A percentile compares a stretch with the other conserved stretches of the same genome.
phyloP scores from a whole-genome alignment of 495 filamentous ascomycete genomes.

The Cercophora sp. region DNA sequence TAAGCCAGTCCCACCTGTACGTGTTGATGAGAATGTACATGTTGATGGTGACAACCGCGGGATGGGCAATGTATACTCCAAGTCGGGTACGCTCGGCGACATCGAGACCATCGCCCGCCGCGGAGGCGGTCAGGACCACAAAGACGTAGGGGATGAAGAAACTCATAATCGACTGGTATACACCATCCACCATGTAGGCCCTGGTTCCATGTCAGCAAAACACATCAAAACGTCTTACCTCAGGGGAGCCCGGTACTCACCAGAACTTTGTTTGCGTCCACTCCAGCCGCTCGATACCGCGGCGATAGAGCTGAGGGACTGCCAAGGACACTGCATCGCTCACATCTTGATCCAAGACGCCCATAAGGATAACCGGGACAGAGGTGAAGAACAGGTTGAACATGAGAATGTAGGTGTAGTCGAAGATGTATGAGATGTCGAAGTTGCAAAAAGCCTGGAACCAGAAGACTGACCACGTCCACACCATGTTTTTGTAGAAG shows the following conservation, averaged over 20 bases:
- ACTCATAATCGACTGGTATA: conserved; percentile 88
- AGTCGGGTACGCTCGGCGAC: conserved; percentile 75
- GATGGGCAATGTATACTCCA: conserved; percentile 75
- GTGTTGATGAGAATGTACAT: conserved; percentile 92
- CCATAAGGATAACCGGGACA: conserved; percentile 91
- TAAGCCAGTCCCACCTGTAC: conserved; percentile 97
- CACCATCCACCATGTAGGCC: conserved; percentile 91
- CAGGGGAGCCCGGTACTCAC: conserved; percentile 46
- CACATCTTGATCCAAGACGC: conserved; percentile 96
- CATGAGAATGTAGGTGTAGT: conserved; percentile 94
- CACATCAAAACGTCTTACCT: neutral
- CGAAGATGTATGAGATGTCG: conserved; percentile 92
- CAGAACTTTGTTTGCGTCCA: conserved; percentile 98
- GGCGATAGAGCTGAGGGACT: conserved; percentile 91
- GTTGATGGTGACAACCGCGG: conserved; percentile 82
- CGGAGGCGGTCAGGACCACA: conserved; percentile 63
- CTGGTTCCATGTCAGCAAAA: conserved; percentile 40
- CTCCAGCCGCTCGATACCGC: conserved; percentile 93
- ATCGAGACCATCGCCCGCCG: conserved; percentile 62
- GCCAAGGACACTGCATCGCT: conserved; percentile 88
- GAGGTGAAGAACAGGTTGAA: conserved; percentile 98
- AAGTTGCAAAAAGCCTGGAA: conserved; percentile 94
- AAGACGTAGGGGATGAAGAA: conserved; percentile 90
- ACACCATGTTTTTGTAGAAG: conserved; percentile 99
- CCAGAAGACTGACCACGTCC: conserved; percentile 98